phyloP scores from a whole-genome alignment of 1,139 yeast genomes.

The Pichia inconspicua region DNA sequence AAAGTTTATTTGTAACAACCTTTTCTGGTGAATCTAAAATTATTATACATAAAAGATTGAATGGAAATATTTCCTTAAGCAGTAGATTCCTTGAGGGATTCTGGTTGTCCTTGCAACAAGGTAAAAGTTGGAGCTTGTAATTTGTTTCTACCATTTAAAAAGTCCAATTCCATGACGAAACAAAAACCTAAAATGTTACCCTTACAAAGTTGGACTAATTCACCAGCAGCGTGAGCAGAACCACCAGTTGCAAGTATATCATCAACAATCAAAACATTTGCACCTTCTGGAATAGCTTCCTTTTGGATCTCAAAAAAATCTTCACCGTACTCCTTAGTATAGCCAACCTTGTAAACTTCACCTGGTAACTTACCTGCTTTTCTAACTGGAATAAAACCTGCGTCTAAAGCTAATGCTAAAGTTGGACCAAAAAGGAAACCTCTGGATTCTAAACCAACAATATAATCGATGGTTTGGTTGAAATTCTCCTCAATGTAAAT shows the following conservation, averaged over 20 bases:
- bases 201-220: slow-evolving; percentile 56
- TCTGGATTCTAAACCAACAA: slow-evolving; percentile 93
- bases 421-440: slow-evolving; percentile 97
- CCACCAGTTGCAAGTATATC: slow-evolving; percentile 99
- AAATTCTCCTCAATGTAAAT: slow-evolving; percentile 54
- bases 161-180: slow-evolving; percentile 89
- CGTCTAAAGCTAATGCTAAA: slow-evolving; percentile 78
- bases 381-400: slow-evolving; percentile 92
- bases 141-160: slow-evolving; percentile 87
- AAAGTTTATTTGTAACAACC: neutral
- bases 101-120: slow-evolving; percentile 74
- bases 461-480: slow-evolving; percentile 60
- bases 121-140: slow-evolving; percentile 83
- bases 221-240: slow-evolving; percentile 90
- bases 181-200: slow-evolving; percentile 73
- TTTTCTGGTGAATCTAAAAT: neutral
- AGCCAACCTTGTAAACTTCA: slow-evolving; percentile 60
- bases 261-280: slow-evolving; percentile 81
- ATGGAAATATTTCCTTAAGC: neutral
- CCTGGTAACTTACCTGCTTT: slow-evolving; percentile 96
- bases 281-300: slow-evolving; percentile 71
- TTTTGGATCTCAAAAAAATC: slow-evolving; percentile 87
- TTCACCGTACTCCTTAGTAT: slow-evolving; percentile 84
- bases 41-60: neutral
- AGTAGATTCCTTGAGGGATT: slow-evolving; percentile 25